A percentile compares a stretch with the other conserved stretches of the same genome.
Conservation (phyloP, 768 basidiomycete species). For the Plicaturopsis crispa region DNA sequence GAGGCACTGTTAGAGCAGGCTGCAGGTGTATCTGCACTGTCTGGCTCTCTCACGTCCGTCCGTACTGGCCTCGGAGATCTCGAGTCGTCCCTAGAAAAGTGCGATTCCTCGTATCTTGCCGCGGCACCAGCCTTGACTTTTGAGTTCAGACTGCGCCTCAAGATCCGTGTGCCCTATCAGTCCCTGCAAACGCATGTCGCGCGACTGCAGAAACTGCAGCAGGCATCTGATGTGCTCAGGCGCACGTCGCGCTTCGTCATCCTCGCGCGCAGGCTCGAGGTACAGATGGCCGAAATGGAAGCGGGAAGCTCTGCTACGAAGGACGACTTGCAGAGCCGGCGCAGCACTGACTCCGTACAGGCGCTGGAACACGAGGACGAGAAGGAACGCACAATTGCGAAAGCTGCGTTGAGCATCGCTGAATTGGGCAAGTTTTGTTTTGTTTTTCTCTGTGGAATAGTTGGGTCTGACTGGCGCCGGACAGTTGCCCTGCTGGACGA, state of each 20-base stretch:
- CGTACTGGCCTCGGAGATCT: slow-evolving; percentile 67
- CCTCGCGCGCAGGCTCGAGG: slow-evolving; percentile 73
- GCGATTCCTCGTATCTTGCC: too few relatives aligned
- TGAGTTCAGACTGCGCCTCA: slow-evolving; percentile 77
- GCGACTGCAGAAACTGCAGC: slow-evolving; percentile 71
- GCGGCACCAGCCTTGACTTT: too few relatives aligned
- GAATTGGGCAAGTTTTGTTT: slow-evolving; percentile 66
- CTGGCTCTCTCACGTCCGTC: slow-evolving; percentile 62
- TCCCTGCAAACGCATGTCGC: slow-evolving; percentile 63
- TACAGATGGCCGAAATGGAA: slow-evolving; percentile 75
- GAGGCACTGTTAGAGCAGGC: slow-evolving; percentile 77
- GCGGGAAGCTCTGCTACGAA: slow-evolving; percentile 6
- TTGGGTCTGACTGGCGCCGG: too few relatives aligned
- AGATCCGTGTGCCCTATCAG: slow-evolving; percentile 81
- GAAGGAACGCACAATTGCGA: slow-evolving; percentile 81
- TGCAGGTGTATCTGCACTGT: slow-evolving; percentile 63
- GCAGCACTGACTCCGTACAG: slow-evolving; percentile 8
- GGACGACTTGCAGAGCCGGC: slow-evolving; percentile 4
- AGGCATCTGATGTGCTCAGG: slow-evolving; percentile 78
- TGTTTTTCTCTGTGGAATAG: too few relatives aligned
- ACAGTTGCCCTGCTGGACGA: slow-evolving; percentile 47
- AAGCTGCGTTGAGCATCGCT: slow-evolving; percentile 91
- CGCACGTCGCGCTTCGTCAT: slow-evolving; percentile 80
- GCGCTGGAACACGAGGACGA: slow-evolving; percentile 56
- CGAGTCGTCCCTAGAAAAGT: slow-evolving; percentile 75